Evolutionary conservation across 495 filamentous ascomycete species (phyloP).

Genomic region (Penicillium roqueforti): DNA sequence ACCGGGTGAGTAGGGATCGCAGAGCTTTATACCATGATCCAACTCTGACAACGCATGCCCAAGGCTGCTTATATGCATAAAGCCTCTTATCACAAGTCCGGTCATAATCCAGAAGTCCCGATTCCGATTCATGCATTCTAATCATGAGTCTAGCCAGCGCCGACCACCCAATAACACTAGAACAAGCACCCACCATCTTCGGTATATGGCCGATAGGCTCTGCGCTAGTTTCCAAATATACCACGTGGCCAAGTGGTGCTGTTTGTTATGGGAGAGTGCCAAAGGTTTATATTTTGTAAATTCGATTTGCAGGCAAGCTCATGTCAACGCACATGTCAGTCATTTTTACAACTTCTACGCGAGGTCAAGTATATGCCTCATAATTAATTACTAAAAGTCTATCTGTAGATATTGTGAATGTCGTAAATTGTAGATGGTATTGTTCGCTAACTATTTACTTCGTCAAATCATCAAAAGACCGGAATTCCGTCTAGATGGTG

Average conservation of each 20-base stretch:
- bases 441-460: neutral
- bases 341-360: neutral
- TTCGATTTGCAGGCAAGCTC: too few relatives aligned
- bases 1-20: neutral
- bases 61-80: neutral
- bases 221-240: too few relatives aligned
- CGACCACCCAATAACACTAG: too few relatives aligned
- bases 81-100: neutral
- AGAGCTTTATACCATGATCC: neutral
- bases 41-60: neutral
- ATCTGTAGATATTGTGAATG: neutral
- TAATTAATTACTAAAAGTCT: neutral
- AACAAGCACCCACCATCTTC: too few relatives aligned
- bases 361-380: neutral
- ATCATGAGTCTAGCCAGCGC: neutral
- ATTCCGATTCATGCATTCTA: neutral
- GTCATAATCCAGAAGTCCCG: neutral
- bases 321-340: too few relatives aligned
- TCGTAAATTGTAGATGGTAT: neutral
- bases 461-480: neutral
- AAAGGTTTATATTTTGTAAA: too few relatives aligned
- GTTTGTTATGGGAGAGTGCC: too few relatives aligned
- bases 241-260: too few relatives aligned
- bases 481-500: neutral
- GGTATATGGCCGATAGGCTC: too few relatives aligned